A percentile compares a stretch with the other conserved stretches of the same genome.
These are phyloP conservation scores for Pythium sukuiense DNA, from an alignment of 352 stramenopile species.

Conservation along the genomic window DNA sequence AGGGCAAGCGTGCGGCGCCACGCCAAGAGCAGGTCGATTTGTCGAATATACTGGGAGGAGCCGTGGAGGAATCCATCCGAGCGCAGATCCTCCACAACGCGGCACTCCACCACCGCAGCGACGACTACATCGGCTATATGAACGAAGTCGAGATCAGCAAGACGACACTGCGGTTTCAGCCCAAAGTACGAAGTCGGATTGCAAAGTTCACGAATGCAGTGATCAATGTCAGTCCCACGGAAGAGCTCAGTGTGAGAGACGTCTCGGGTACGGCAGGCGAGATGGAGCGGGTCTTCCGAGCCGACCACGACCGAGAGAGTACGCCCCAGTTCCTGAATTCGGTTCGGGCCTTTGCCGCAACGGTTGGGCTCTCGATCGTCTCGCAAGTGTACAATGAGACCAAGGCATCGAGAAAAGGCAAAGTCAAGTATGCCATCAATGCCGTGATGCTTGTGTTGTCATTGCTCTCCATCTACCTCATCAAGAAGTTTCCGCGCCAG, in stretches of 20 bases:
- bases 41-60: conserved; percentile 36
- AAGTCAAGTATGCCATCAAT: conserved; percentile 44
- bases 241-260: conserved; percentile 34
- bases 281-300: conserved; percentile 57
- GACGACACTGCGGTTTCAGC: conserved; percentile 49
- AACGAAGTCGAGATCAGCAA: conserved; percentile 57
- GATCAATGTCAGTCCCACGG: not conserved
- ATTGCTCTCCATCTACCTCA: conserved; percentile 31
- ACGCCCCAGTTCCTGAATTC: conserved; percentile 49
- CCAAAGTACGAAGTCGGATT: conserved; percentile 26
- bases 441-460: conserved; percentile 26
- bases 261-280: conserved; percentile 43
- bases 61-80: conserved; percentile 56
- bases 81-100: conserved; percentile 31
- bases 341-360: conserved; percentile 34
- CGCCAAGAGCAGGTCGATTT: conserved; percentile 33
- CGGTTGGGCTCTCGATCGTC: conserved; percentile 43
- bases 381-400: conserved; percentile 42
- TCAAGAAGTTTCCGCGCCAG: conserved; percentile 31
- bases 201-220: conserved; percentile 12
- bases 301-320: conserved; percentile 51
- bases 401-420: conserved; percentile 18
- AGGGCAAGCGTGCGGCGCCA: conserved; percentile 43
- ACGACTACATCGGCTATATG: conserved; percentile 63
- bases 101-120: conserved; percentile 48